A percentile compares a stretch with the other conserved stretches of the same genome.
Conservation (phyloP, 2,329 filamentous ascomycete species). For the Microcera coccophila region DNA sequence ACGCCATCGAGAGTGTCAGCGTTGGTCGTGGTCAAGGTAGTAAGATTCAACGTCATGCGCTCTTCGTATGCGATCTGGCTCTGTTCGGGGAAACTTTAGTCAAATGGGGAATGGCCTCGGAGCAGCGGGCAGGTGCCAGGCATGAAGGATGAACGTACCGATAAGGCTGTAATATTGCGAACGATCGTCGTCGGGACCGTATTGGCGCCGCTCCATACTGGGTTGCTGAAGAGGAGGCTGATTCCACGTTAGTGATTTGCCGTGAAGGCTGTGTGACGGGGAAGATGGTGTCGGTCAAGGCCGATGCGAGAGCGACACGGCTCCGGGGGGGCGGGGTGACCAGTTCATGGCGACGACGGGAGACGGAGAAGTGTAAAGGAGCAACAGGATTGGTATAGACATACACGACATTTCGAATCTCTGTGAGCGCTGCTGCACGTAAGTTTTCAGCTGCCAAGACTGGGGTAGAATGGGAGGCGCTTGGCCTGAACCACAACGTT, state of each 20-base stretch:
- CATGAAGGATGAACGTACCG: slow-evolving; percentile 39
- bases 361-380: slow-evolving; percentile 10
- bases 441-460: slow-evolving; percentile 36
- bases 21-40: slow-evolving; percentile 69
- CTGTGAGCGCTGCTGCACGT: slow-evolving; percentile 43
- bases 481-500: slow-evolving; percentile 21
- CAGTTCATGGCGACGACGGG: background rate
- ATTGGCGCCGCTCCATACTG: slow-evolving; percentile 48
- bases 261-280: slow-evolving; percentile 7
- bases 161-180: slow-evolving; percentile 53
- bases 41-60: slow-evolving; percentile 56
- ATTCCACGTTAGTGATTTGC: slow-evolving; percentile 16
- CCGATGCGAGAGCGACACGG: slow-evolving; percentile 8
- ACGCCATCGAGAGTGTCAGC: slow-evolving; percentile 55
- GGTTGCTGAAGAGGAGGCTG: slow-evolving; percentile 59
- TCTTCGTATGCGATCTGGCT: slow-evolving; percentile 51
- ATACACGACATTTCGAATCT: slow-evolving; percentile 51
- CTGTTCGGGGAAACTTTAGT: slow-evolving; percentile 27
- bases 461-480: slow-evolving; percentile 25
- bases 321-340: background rate
- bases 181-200: slow-evolving; percentile 52
- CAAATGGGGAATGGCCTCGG: slow-evolving; percentile 2
- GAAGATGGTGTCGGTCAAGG: slow-evolving; percentile 3
- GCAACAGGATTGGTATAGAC: slow-evolving; percentile 20
- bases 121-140: background rate